phyloP scores from a whole-genome alignment of 495 filamentous ascomycete species.

The Hypoxylon crocopeplum region DNA sequence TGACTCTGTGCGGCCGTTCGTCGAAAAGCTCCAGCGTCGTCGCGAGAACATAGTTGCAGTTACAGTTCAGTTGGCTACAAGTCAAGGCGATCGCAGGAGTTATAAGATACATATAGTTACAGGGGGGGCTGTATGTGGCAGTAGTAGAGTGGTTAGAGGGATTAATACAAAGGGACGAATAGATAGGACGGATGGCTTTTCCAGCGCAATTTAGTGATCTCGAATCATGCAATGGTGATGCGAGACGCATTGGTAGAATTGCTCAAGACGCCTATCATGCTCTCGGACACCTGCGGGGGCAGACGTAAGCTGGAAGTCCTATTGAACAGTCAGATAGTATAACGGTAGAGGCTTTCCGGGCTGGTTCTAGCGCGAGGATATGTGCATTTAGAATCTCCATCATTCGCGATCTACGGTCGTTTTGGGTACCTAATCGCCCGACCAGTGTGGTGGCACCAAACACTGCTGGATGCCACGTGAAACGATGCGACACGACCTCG shows the following conservation, averaged over 20 bases:
- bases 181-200: not conserved
- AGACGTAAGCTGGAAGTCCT: conserved; percentile 11
- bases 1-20: conserved; percentile 4
- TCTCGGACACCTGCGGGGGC: conserved; percentile 20
- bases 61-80: conserved; percentile 2
- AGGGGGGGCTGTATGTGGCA: conserved; percentile 21
- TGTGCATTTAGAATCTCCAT: not conserved
- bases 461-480: conserved; percentile 33
- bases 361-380: conserved; percentile 9
- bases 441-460: conserved; percentile 28
- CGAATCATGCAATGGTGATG: conserved; percentile 10
- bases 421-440: conserved; percentile 19
- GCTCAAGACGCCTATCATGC: conserved; percentile 15
- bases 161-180: conserved; percentile 4
- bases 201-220: conserved; percentile 2
- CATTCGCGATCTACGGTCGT: not conserved
- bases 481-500: conserved; percentile 13
- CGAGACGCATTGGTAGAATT: too few species aligned
- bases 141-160: conserved; percentile 22
- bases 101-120: conserved; percentile 16
- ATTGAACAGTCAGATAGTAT: too few species aligned
- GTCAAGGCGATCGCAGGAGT: not conserved
- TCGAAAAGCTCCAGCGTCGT: conserved; percentile 12
- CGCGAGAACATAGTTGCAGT: conserved; percentile 21
- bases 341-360: not conserved